phyloP scores from a whole-genome alignment of 441 rosid species.

The Adansonia gregorii region DNA sequence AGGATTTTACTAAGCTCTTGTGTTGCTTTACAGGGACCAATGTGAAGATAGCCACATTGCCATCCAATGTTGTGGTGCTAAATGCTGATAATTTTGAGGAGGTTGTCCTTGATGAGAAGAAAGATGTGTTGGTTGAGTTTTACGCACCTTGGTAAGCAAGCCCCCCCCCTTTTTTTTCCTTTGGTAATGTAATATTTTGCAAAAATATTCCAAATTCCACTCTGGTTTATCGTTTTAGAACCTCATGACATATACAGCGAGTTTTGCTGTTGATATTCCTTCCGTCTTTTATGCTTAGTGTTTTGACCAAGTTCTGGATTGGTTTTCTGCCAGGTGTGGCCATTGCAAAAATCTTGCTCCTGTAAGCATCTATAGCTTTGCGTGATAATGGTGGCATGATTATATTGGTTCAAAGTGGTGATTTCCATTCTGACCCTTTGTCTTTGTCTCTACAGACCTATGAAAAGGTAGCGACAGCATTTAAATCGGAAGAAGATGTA shows the following conservation, averaged over 20 bases:
- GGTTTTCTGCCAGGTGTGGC: slow-evolving; percentile 59
- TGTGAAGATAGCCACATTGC: slow-evolving; percentile 71
- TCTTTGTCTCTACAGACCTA: slow-evolving; percentile 53
- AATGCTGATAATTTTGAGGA: slow-evolving; percentile 71
- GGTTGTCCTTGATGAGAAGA: slow-evolving; percentile 76
- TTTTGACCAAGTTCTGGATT: slow-evolving; percentile 19
- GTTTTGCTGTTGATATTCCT: neutral
- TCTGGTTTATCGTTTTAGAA: neutral
- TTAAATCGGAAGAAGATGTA: slow-evolving; percentile 72
- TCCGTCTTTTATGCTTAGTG: slow-evolving; percentile 8
- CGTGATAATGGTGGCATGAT: neutral
- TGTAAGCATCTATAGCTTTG: slow-evolving; percentile 47
- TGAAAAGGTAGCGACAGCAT: slow-evolving; percentile 87
- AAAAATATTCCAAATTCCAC: neutral
- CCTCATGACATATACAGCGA: neutral
- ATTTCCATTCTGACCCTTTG: slow-evolving; percentile 15
- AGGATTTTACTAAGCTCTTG: slow-evolving; percentile 15
- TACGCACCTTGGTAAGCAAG: slow-evolving; percentile 87
- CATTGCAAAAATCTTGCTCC: slow-evolving; percentile 80
- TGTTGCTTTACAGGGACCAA: slow-evolving; percentile 67
- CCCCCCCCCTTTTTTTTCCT: neutral
- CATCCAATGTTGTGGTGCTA: slow-evolving; percentile 74
- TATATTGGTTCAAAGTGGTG: slow-evolving; percentile 13
- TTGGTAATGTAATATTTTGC: neutral
- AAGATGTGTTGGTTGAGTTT: slow-evolving; percentile 90